Percentiles rank a stretch among this genome's conserved stretches.
Conservation (phyloP, 192 early-diverging fungal species). For the Hyaloraphidium curvatum region DNA sequence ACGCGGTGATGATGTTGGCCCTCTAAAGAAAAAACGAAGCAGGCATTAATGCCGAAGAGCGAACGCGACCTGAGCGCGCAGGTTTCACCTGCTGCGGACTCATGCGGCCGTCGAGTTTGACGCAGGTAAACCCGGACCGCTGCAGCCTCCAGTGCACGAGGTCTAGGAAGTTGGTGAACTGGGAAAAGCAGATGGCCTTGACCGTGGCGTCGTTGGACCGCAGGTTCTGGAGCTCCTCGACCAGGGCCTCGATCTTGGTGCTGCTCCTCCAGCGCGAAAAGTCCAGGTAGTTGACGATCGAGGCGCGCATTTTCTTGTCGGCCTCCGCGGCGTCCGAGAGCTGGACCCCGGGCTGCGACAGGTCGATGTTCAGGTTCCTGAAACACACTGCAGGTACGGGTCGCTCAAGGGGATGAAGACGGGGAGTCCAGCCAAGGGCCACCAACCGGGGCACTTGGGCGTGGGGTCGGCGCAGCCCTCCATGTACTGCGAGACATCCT, state of each 20-base stretch:
- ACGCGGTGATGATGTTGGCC: slow-evolving; percentile 16
- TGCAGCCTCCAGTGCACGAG: slow-evolving; percentile 77
- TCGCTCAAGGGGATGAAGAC: too few relatives aligned
- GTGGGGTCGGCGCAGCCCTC: not conserved
- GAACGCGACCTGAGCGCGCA: slow-evolving; percentile 27
- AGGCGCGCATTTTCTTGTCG: slow-evolving; percentile 25
- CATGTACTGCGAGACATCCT: slow-evolving; percentile 38
- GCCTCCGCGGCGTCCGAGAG: slow-evolving; percentile 8
- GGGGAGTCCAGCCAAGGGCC: too few relatives aligned
- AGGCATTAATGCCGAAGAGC: not conserved
- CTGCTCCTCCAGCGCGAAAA: slow-evolving; percentile 71
- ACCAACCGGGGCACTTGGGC: slow-evolving; percentile 56
- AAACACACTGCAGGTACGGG: too few relatives aligned
- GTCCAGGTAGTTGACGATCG: slow-evolving; percentile 85
- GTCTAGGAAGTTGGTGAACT: slow-evolving; percentile 19
- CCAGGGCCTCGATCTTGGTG: slow-evolving; percentile 86
- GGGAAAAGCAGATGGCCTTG: slow-evolving; percentile 61
- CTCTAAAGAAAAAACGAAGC: not conserved
- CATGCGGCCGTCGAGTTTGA: slow-evolving; percentile 81
- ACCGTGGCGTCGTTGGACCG: slow-evolving; percentile 49
- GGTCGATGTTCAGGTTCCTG: slow-evolving; percentile 50
- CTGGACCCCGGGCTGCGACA: slow-evolving; percentile 26
- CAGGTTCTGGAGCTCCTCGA: slow-evolving; percentile 62
- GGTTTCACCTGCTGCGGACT: slow-evolving; percentile 50
- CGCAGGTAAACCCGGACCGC: slow-evolving; percentile 65